Base-by-base conservation (phyloP, 2,329 filamentous ascomycete species). In the Xylariales sp. region DNA sequence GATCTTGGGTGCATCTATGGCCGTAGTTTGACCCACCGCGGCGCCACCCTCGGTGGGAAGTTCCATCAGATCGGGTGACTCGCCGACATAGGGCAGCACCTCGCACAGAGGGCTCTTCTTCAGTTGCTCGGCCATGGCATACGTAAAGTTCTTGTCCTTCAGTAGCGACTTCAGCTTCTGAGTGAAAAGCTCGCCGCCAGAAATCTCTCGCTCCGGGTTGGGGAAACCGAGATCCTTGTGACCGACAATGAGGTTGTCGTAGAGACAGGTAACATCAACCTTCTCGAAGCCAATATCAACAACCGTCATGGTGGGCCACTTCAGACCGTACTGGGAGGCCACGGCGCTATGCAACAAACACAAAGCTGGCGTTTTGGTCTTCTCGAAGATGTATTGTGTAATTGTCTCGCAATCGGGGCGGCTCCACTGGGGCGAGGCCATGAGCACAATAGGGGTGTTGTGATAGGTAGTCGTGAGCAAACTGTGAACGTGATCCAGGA, bases 361-460 rank as follows among this genome's bases (percentile, higher is more conserved):
- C 38, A 98, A 85, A 0, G 88, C 89, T 0, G 93, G 93, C 0
- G 88, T 93, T 68, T 91, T 93, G 59, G 95, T 95, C 66, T 93
- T 94, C 65, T 98, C 93, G 57, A 98, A 98, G 50, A 97, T 80
- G 70, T 95, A 98, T 48, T 93, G 88, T 11, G 90, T 86, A 51
- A 98, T 83, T 28, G 78, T 78, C 65, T 97, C 91, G 59, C 84
- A 84, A 62, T 96, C 89, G 47, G 85, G 83, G 7, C 86, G 80
- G 4, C 88, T 89, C 91, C 93, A 98, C 52, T 83, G 84, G 4
- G 93, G 90, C 52, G 95, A 87, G 6, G 86, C 79, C 64, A 97
- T 85, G 48, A 98, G 79, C 61, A 97, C 76, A 50, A 98, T 88
- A 2, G 93, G 90, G 0, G 91, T 96, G 67, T 96, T 96, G 68